These are phyloP conservation scores for Coprinellus micaceus DNA, from an alignment of 768 basidiomycete species.

Conservation along the genomic window DNA sequence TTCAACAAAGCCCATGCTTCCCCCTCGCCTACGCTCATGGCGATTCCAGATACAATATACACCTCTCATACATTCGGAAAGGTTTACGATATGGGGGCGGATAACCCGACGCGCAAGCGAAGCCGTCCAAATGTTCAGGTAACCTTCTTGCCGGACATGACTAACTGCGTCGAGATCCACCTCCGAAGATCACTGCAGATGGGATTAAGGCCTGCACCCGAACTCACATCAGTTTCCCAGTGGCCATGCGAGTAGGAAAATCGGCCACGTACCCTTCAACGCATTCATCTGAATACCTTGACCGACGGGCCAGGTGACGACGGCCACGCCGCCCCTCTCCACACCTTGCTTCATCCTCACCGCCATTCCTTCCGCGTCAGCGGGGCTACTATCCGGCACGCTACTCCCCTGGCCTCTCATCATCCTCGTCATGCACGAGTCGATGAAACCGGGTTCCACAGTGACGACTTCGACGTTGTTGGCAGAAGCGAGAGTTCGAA, in stretches of 20 bases:
- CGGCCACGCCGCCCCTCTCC: constrained; percentile 25
- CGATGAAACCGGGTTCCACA: constrained; percentile 26
- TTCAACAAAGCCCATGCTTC: too few species aligned
- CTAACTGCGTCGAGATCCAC: constrained; percentile 19
- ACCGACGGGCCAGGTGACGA: constrained; percentile 23
- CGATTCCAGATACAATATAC: too few species aligned
- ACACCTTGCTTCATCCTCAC: constrained; percentile 22
- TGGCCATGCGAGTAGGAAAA: background rate
- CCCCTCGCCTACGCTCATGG: too few species aligned
- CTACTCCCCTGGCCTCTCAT: constrained; percentile 23
- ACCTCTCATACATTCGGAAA: too few species aligned
- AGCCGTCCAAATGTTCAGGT: too few species aligned
- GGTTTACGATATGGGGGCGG: too few species aligned
- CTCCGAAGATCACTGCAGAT: constrained; percentile 24
- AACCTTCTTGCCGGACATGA: constrained; percentile 21
- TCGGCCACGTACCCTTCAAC: constrained; percentile 22
- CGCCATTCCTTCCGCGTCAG: constrained; percentile 19
- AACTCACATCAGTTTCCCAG: too few species aligned
- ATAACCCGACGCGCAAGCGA: too few species aligned
- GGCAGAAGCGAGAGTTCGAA: constrained; percentile 24
- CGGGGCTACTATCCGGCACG: constrained; percentile 17
- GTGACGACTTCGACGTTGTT: constrained; percentile 23
- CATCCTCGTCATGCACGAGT: constrained; percentile 23
- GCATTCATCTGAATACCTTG: constrained; percentile 22
- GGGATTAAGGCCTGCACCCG: constrained; percentile 23